A percentile compares a stretch with the other conserved stretches of the same genome.
Evolutionary conservation across 441 rosid genomes (phyloP).

Genomic region (Adansonia gregorii): DNA sequence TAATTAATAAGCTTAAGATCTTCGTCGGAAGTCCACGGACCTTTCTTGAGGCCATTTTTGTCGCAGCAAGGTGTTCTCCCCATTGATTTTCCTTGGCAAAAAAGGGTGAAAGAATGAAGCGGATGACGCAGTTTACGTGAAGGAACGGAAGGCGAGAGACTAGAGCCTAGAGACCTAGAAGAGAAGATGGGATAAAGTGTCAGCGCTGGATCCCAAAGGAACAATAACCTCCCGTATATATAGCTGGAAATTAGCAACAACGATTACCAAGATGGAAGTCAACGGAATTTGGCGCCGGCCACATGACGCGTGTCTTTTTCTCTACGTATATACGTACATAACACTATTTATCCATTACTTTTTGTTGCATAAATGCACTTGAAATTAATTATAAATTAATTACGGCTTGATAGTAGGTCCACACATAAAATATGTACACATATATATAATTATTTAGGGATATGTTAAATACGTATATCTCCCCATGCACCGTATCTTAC

Average conservation of each 20-base stretch:
- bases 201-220: conserved; percentile 21
- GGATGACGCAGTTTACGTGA: conserved; percentile 7
- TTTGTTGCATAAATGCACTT: not conserved
- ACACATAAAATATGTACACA: too few species aligned
- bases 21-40: conserved; percentile 94
- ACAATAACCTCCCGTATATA: conserved; percentile 28
- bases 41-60: conserved; percentile 86
- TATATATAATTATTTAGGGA: too few species aligned
- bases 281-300: conserved; percentile 70
- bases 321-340: not conserved
- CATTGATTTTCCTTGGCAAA: conserved; percentile 43
- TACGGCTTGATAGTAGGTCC: not conserved
- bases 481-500: too few species aligned
- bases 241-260: conserved; percentile 18
- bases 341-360: not conserved
- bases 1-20: conserved; percentile 69
- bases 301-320: conserved; percentile 37
- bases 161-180: not conserved
- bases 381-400: not conserved
- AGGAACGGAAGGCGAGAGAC: not conserved
- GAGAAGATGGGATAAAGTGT: conserved; percentile 19
- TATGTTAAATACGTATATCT: too few species aligned
- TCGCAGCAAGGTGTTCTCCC: conserved; percentile 96
- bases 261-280: conserved; percentile 48
- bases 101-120: not conserved